Conservation (phyloP, 768 basidiomycete species). For the Pleurotus eryngii region DNA sequence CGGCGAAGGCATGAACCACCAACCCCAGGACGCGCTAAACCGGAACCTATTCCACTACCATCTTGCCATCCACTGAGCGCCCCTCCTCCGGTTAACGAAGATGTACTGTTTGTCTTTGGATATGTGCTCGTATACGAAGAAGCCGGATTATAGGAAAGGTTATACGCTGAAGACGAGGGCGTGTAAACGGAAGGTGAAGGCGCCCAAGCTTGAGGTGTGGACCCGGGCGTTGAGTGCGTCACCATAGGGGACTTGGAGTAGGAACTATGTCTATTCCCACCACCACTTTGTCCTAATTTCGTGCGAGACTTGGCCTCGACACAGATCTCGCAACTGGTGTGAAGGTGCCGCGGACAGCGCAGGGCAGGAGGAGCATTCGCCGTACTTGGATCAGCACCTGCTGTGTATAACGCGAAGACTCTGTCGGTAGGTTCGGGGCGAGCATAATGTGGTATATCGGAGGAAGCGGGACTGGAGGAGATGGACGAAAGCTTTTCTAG, state of each 20-base stretch:
- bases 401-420: slow-evolving; percentile 49
- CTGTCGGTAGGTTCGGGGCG: slow-evolving; percentile 33
- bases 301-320: slow-evolving; percentile 48
- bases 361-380: slow-evolving; percentile 60
- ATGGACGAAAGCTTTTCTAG: not conserved
- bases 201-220: not conserved
- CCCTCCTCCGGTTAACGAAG: slow-evolving; percentile 25
- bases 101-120: not conserved
- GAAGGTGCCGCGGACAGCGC: slow-evolving; percentile 72
- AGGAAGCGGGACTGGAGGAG: slow-evolving; percentile 1
- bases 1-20: slow-evolving; percentile 60
- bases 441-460: slow-evolving; percentile 2
- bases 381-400: slow-evolving; percentile 58
- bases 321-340: slow-evolving; percentile 73
- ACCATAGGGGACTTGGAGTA: slow-evolving; percentile 25
- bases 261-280: slow-evolving; percentile 32
- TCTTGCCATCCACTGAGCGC: slow-evolving; percentile 75
- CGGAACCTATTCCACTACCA: slow-evolving; percentile 70
- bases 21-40: slow-evolving; percentile 54
- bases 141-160: slow-evolving; percentile 2
- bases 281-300: slow-evolving; percentile 13
- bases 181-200: slow-evolving; percentile 2
- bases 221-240: not conserved
- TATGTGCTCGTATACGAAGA: slow-evolving; percentile 5
- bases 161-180: not conserved